These are phyloP conservation scores for Rhizomucor pusillus DNA, from an alignment of 371 early-diverging fungal species.

Conservation along the genomic window DNA sequence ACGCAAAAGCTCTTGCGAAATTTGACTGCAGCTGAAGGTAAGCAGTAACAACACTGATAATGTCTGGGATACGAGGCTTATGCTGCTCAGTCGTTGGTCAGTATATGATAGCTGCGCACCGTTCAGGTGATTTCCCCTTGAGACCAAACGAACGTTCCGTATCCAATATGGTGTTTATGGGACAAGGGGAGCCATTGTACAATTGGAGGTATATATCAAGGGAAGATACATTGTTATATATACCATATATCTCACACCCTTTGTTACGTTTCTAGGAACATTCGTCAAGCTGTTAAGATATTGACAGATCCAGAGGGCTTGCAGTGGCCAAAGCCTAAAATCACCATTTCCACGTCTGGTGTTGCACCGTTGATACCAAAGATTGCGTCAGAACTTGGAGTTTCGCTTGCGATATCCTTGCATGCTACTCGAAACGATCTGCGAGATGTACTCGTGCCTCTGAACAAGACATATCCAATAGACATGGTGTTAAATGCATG, in stretches of 20 bases:
- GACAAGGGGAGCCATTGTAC: slow-evolving; percentile 89
- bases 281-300: slow-evolving; percentile 68
- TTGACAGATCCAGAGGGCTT: slow-evolving; percentile 75
- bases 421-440: slow-evolving; percentile 84
- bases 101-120: slow-evolving; percentile 71
- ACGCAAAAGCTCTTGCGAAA: slow-evolving; percentile 39
- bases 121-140: slow-evolving; percentile 54
- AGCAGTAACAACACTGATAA: not conserved
- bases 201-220: slow-evolving; percentile 57
- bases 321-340: slow-evolving; percentile 66
- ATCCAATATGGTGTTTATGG: slow-evolving; percentile 90
- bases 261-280: slow-evolving; percentile 55
- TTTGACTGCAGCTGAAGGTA: slow-evolving; percentile 13
- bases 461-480: slow-evolving; percentile 81
- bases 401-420: slow-evolving; percentile 83
- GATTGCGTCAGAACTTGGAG: slow-evolving; percentile 73
- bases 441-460: slow-evolving; percentile 82
- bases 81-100: slow-evolving; percentile 76
- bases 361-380: slow-evolving; percentile 79
- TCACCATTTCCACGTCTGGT: slow-evolving; percentile 90
- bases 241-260: slow-evolving; percentile 5
- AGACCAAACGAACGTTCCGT: slow-evolving; percentile 43
- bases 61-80: no score
- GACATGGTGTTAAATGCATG: slow-evolving; percentile 71
- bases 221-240: not conserved